Base-by-base conservation (phyloP, 345 rosid genomes). In the Garcia nutans region DNA sequence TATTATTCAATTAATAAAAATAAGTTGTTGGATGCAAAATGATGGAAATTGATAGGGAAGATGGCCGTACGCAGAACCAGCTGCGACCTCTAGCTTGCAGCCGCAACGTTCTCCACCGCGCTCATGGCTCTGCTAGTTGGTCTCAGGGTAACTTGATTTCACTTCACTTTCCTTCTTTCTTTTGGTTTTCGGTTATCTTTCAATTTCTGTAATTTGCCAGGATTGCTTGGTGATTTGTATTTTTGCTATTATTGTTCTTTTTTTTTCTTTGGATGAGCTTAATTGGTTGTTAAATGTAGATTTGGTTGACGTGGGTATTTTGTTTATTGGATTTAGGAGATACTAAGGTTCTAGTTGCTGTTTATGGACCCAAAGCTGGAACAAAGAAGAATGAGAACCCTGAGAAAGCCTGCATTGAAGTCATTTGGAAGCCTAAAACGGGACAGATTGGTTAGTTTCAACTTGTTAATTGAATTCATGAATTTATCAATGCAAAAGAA, bases 71-170 rank as follows among this genome's bases (percentile, higher is more conserved):
- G 5, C 84, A 85, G 17, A 89, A 88, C 81, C 99, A 96, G 31
- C 78, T 93, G 79, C 87, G 98, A 78, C 97, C 94, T 3, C 87
- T 93, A 8, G 83, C 93, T 63, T 91, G 94, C 82, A 84, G 94
- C 20, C 93, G 91, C 58, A 88, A 83, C 78, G 81, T 89, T 68
- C 98, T 91, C 66, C 87, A 92, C 79, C 96, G 96, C 54, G 92
- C 98, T 63, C 96, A 96, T 84, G 99, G 99, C 70, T 96, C 99
- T 26, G 97, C 98, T 31, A 90, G 92, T 79, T 96, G 98, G 98
- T 85, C 90, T 44, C 98, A 93, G 88, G 99, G 99, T 93, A 58
- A n/a, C 26, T 42, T 45, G 12, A 10, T 44, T 50, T 10, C 22
- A 44, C 23, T 23, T 10, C 16, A 44, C 23, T 23, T 10, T 11